Conservation (phyloP, 2,329 filamentous ascomycete species). For the Aspergillus sp. region DNA sequence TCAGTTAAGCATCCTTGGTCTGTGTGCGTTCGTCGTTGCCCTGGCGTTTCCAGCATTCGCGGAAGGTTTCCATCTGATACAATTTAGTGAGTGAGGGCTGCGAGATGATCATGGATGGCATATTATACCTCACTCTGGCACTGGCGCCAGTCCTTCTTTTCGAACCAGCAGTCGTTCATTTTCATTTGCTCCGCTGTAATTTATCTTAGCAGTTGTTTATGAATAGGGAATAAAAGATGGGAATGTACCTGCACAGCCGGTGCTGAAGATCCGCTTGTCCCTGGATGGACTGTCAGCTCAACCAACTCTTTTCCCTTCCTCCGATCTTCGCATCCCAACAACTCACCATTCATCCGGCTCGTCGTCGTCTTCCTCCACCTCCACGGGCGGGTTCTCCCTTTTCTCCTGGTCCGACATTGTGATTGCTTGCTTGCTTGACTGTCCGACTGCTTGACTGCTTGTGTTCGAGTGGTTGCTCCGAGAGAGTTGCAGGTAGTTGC, state of each 20-base stretch:
- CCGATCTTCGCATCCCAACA: constrained; percentile 1
- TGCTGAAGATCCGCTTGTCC: constrained; percentile 98
- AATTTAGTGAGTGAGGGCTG: background rate
- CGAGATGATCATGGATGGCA: background rate
- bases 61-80: constrained; percentile 81
- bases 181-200: constrained; percentile 76
- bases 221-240: constrained; percentile 1
- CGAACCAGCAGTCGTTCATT: constrained; percentile 93
- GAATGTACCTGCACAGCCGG: constrained; percentile 76
- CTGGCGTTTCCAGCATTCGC: constrained; percentile 86
- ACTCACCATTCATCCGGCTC: constrained; percentile 91
- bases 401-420: constrained; percentile 58
- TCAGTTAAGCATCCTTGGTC: constrained; percentile 64
- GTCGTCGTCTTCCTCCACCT: constrained; percentile 66
- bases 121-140: constrained; percentile 81
- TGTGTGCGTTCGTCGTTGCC: constrained; percentile 82
- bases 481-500: background rate
- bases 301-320: background rate
- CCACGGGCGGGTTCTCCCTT: constrained; percentile 46
- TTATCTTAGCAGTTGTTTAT: constrained; percentile 13
- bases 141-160: constrained; percentile 91
- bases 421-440: background rate
- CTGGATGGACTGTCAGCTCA: constrained; percentile 51
- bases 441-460: too few species aligned
- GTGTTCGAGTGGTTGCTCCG: background rate